A percentile compares a stretch with the other conserved stretches of the same genome.
Evolutionary conservation across 2,329 filamentous ascomycete species (phyloP).

Genomic region (Podosphaera aphanis): DNA sequence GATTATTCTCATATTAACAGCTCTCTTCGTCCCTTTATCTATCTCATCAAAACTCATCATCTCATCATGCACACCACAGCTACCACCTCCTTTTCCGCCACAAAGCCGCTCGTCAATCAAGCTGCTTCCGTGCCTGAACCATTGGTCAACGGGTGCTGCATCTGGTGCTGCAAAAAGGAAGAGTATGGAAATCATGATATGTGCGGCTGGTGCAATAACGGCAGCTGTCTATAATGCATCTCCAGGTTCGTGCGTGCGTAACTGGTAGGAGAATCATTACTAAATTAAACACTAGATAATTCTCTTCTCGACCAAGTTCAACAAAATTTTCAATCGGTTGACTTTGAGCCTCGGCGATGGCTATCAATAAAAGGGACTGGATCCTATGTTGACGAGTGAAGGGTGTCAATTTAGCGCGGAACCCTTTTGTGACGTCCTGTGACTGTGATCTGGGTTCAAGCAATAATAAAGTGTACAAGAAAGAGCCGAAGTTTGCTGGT

Average conservation of each 20-base stretch:
- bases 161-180: constrained; percentile 26
- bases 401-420: neutral
- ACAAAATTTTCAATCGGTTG: neutral
- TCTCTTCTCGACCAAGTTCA: neutral
- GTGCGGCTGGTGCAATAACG: constrained; percentile 23
- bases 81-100: neutral
- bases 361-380: neutral
- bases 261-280: neutral
- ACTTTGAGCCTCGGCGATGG: neutral
- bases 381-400: neutral
- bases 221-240: neutral
- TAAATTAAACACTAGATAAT: neutral
- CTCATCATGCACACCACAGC: neutral
- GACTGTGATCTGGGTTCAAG: neutral
- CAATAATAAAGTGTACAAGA: neutral
- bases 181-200: constrained; percentile 28
- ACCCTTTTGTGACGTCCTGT: neutral
- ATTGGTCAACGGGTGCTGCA: constrained; percentile 27
- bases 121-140: constrained; percentile 18
- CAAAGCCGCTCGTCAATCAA: neutral
- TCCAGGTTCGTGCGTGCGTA: neutral
- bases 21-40: neutral
- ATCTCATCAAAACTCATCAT: neutral
- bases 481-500: neutral
- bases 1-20: neutral